A percentile compares a stretch with the other conserved stretches of the same genome.
Conservation (phyloP, 2,329 filamentous ascomycete species). For the Neopestalotiopsis sp. region DNA sequence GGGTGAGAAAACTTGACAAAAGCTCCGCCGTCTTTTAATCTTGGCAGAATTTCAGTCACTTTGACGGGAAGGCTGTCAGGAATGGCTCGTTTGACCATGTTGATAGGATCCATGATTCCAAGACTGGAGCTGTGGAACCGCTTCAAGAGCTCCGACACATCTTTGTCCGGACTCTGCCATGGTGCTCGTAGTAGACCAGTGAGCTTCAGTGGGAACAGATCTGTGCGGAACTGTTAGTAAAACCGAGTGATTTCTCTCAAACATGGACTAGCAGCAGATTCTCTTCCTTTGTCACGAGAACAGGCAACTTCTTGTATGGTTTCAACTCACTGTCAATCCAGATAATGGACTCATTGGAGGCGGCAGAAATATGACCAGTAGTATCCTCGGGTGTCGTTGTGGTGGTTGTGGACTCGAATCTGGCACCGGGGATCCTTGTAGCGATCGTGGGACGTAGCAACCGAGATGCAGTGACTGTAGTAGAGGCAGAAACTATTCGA, state of each 20-base stretch:
- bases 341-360: constrained; percentile 78
- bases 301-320: too few species aligned
- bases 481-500: constrained; percentile 6
- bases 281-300: neutral
- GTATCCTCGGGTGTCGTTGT: constrained; percentile 61
- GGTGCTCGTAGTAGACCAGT: constrained; percentile 50
- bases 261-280: neutral
- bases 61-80: constrained; percentile 67
- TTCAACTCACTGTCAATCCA: constrained; percentile 81
- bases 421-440: constrained; percentile 22
- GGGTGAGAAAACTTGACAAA: constrained; percentile 68
- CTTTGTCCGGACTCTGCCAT: constrained; percentile 50
- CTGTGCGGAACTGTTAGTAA: constrained; percentile 43
- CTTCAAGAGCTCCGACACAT: constrained; percentile 55
- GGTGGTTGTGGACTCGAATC: constrained; percentile 39
- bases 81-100: constrained; percentile 64
- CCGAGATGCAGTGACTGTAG: constrained; percentile 28
- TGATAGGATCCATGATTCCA: constrained; percentile 57
- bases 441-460: constrained; percentile 21
- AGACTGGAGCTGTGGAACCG: constrained; percentile 56
- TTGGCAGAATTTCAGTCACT: constrained; percentile 81
- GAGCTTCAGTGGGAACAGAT: constrained; percentile 83
- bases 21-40: constrained; percentile 88
- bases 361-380: constrained; percentile 80
- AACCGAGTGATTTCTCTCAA: neutral